Base-by-base conservation (phyloP, 768 basidiomycete genomes). In the Piloderma croceum region DNA sequence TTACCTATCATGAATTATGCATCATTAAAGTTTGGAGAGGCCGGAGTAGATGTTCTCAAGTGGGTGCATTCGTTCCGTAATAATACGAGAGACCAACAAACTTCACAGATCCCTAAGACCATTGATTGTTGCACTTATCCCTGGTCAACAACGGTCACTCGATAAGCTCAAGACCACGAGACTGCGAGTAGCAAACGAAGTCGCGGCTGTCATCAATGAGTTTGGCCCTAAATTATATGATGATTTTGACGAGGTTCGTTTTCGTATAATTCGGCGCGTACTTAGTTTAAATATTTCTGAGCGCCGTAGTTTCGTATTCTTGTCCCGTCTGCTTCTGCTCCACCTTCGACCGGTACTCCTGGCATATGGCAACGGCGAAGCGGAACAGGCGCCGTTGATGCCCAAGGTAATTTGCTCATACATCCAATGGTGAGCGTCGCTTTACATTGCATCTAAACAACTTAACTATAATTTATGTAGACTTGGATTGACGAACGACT, bases 31-130 rank as follows among this genome's bases (percentile, higher is more conserved):
- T 98, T 98, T 53, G 94, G 94, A 31, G 94, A 98, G 60, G 94
- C 93, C 24, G 94, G 93, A 18, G 83, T 96, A 79, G 94, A 98
- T 53, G 91, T 98, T 20, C 71, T 92, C 39, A 97, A 97, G 92
- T 93, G 52, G 50, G 85, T 64, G n/a, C 36, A 35, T 5, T 23
- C n/a, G 15, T 7, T 38, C 37, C 32, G 36, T 13, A 24, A 15
- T 37, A 21, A 21, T 24, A 12, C 23, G 34, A 22, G 7, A 36
- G 46, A 36, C 40, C 51, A 9, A 40, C 43, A 15, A 19, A 19
- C 9, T 39, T n/a, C 44, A 25, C 42, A 96, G 91, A 60, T 96
- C 93, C 13, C 70, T 98, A 23, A 79, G 89, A 24, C 94, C 94
- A 7, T 72, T 98, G 31, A 70, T 97, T 51, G 73, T 96, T 43